Conservation (phyloP, 805 yeast species). For the Phaffomyces opuntiae region DNA sequence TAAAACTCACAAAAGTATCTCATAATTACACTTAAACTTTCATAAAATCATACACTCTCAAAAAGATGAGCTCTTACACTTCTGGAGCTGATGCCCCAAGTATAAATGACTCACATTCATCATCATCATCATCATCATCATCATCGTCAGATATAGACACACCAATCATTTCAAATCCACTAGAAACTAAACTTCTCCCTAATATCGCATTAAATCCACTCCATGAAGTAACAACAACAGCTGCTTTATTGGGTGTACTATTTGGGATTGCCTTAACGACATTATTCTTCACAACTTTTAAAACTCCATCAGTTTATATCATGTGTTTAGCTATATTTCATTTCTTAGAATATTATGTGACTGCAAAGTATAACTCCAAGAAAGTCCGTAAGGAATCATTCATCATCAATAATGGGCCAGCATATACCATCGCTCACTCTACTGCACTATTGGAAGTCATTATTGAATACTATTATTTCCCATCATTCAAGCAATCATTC, state of each 20-base stretch:
- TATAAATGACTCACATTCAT: no score
- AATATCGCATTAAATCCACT: conserved; percentile 34
- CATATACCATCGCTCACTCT: conserved; percentile 50
- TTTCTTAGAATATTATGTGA: conserved; percentile 71
- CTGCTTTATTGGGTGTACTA: conserved; percentile 36
- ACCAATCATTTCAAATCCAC: not conserved
- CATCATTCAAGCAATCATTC: conserved; percentile 25
- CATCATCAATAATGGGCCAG: conserved; percentile 54
- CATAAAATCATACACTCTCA: no score
- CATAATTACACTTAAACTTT: no score
- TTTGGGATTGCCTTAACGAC: conserved; percentile 33
- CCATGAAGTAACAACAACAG: conserved; percentile 36
- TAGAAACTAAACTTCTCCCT: conserved; percentile 16
- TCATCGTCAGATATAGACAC: not conserved
- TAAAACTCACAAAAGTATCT: no score
- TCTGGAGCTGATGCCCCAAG: no score
- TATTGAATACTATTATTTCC: conserved; percentile 32
- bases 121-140: no score
- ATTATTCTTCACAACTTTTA: conserved; percentile 23
- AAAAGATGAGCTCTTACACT: no score
- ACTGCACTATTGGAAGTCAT: conserved; percentile 46
- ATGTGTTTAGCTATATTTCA: conserved; percentile 59
- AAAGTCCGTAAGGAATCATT: conserved; percentile 68
- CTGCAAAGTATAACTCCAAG: conserved; percentile 64
- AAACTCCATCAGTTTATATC: conserved; percentile 41